Base-by-base conservation (phyloP, 2,329 filamentous ascomycete genomes). In the Cladosporium sp. region DNA sequence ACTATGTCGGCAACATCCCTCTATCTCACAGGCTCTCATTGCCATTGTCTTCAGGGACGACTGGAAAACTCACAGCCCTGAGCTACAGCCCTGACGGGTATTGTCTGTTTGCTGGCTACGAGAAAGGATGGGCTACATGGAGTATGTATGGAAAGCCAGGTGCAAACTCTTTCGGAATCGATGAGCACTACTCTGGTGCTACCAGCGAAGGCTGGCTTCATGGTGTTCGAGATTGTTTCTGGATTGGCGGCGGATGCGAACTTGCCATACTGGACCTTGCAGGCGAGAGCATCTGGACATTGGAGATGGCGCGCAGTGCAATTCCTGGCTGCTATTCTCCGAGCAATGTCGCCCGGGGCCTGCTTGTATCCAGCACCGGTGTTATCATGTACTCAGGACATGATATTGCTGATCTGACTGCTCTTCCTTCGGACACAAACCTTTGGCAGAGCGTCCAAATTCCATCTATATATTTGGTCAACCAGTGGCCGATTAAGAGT, bases 301-400 rank as follows among this genome's bases (percentile, higher is more conserved):
- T 99, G 8, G 94, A 99, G 76, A 95, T 97, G 84, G 94, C 93
- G 43, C 90, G 93, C 69, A 98, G 92, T 77, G 92, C 94, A n/a
- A 88, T 96, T 43, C 92, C 92, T 2, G 92, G 92, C 36, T 97
- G 93, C 77, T 97, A 96, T 78, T 93, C 90, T 30, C 90, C 94
- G 34, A 90, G 94, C 23, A 99, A 98, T 74, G 86, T 98, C 51
- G 92, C 93, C 66, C 87, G 93, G 61, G 95, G 93, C 0, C 86
- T 98, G 26, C 84, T 99, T 54, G 92, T 97, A 76, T 97, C 93
- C 2, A 92, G 91, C 32, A 89, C 91, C 16, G 91, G 91, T 70
- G 86, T 98, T 67, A 93, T 97, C 83, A 86, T 98, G 4, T 99
- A 99, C 77, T 87, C 92, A 65, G 95, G 95, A 7, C 96, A 97